Conservation (phyloP, 352 stramenopile genomes). For the Pythium coloratum region DNA sequence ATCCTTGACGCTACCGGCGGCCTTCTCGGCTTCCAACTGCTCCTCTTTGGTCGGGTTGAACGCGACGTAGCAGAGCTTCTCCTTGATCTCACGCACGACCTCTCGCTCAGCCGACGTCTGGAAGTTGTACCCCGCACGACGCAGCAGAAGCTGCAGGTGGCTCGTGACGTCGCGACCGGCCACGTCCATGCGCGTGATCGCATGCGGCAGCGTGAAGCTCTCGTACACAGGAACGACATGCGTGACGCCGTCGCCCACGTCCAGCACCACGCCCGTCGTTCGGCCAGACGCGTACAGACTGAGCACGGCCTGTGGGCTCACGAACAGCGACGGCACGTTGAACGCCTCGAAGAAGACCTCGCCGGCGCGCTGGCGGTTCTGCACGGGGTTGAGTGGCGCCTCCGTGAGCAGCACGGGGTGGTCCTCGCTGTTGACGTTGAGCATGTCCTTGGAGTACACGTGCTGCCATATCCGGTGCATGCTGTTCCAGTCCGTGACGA, state of each 20-base stretch:
- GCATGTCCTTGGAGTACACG: constrained; percentile 88
- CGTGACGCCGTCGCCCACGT: constrained; percentile 87
- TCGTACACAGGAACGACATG: constrained; percentile 89
- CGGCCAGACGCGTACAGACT: constrained; percentile 88
- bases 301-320: constrained; percentile 84
- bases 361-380: constrained; percentile 73
- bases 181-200: constrained; percentile 80
- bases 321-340: constrained; percentile 85
- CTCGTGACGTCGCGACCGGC: constrained; percentile 83
- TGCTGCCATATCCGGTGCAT: constrained; percentile 92
- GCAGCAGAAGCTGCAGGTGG: constrained; percentile 76
- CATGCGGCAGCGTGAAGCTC: constrained; percentile 77
- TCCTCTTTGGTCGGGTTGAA: constrained; percentile 86
- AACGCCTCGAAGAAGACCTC: constrained; percentile 89
- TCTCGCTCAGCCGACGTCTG: constrained; percentile 88
- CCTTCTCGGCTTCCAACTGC: constrained; percentile 75
- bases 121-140: constrained; percentile 83
- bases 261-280: constrained; percentile 85
- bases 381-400: constrained; percentile 71
- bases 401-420: constrained; percentile 85
- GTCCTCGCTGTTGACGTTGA: constrained; percentile 85
- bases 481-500: constrained; percentile 81
- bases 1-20: constrained; percentile 26
- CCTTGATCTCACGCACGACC: constrained; percentile 89
- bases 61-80: constrained; percentile 85